These are phyloP conservation scores for Ilex paraguariensis DNA, from an alignment of 305 asterid genomes.

Conservation along the genomic window DNA sequence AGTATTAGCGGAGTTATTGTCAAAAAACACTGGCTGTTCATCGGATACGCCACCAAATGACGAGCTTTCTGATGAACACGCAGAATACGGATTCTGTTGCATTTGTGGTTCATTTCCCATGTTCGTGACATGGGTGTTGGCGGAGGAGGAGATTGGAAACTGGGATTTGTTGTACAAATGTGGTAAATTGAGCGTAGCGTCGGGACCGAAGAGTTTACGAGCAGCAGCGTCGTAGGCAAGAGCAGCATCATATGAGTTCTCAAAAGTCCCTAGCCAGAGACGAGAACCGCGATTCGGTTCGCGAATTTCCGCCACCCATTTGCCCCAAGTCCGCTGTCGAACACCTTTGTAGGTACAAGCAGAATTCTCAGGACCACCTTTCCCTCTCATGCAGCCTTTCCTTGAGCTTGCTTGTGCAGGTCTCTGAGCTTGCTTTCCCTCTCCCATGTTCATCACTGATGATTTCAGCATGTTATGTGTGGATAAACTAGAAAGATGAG, in stretches of 20 bases:
- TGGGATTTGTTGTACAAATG: not conserved
- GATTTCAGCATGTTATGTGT: not conserved
- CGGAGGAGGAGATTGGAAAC: not conserved
- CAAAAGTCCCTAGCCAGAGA: conserved; percentile 7
- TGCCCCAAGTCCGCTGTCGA: conserved; percentile 6
- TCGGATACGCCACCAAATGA: not conserved
- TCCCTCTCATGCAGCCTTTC: conserved; percentile 4
- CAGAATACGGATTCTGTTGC: not conserved
- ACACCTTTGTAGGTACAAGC: conserved; percentile 7
- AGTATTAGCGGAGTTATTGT: no score
- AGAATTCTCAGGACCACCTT: conserved; percentile 1
- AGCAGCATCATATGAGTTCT: conserved; percentile 5
- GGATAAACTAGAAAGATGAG: not conserved
- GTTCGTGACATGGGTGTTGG: not conserved
- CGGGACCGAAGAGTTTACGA: not conserved
- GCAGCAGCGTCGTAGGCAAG: conserved; percentile 5
- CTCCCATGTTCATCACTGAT: not conserved
- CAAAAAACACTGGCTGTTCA: not conserved
- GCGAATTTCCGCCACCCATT: conserved; percentile 10
- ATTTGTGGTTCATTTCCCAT: not conserved
- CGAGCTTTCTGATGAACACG: not conserved
- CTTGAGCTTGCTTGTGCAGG: not conserved
- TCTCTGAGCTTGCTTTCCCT: not conserved
- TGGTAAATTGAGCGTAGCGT: not conserved
- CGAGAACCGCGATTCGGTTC: conserved; percentile 12